phyloP scores from a whole-genome alignment of 192 early-diverging fungal species.

The Powellomyces hirtus region DNA sequence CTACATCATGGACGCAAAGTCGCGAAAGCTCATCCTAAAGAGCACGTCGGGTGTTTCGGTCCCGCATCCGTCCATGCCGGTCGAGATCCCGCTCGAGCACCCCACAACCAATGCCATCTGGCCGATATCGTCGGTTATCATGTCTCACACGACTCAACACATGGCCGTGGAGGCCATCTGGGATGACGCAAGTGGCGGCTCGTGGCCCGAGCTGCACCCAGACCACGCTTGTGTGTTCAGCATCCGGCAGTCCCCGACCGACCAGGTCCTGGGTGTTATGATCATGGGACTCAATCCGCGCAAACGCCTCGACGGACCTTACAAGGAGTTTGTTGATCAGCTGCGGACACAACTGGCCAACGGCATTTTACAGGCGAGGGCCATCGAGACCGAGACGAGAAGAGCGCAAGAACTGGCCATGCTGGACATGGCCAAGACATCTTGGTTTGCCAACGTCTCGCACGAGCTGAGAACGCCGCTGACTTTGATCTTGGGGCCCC shows the following conservation, averaged over 20 bases:
- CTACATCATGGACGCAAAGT: neutral
- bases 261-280: neutral
- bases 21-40: neutral
- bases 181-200: neutral
- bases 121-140: neutral
- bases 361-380: neutral
- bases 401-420: neutral
- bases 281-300: slow-evolving; percentile 12
- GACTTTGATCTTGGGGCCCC: slow-evolving; percentile 50
- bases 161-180: neutral
- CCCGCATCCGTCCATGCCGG: neutral
- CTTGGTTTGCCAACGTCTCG: slow-evolving; percentile 12
- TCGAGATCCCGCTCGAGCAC: neutral
- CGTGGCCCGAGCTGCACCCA: neutral
- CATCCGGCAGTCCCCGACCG: neutral
- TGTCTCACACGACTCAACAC: neutral
- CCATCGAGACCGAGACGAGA: neutral
- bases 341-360: slow-evolving; percentile 1
- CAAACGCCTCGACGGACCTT: neutral
- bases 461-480: slow-evolving; percentile 52
- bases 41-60: neutral
- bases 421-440: slow-evolving; percentile 6
- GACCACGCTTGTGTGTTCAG: neutral
- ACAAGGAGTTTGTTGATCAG: slow-evolving; percentile 12
- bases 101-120: neutral